Evolutionary conservation across 1,284 basidiomycete species (phyloP).

Genomic region (Tilletia setariae): DNA sequence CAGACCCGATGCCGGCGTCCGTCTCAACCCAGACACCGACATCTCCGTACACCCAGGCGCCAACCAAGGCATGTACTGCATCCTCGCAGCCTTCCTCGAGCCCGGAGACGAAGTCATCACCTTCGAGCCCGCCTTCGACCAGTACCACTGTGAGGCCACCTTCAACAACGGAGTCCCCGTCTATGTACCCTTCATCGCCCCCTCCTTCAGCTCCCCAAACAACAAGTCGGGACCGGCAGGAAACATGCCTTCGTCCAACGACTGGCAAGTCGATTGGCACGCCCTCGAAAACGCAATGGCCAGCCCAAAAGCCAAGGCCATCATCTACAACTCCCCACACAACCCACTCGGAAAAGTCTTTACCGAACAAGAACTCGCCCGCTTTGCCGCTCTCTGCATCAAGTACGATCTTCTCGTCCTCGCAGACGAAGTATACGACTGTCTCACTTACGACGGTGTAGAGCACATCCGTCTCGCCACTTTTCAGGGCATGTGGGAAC

Average conservation of each 20-base stretch:
- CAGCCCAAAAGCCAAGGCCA: slow-evolving; percentile 79
- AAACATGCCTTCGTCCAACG: slow-evolving; percentile 38
- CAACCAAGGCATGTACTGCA: slow-evolving; percentile 57
- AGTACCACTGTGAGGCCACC: slow-evolving; percentile 66
- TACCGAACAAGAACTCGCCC: slow-evolving; percentile 72
- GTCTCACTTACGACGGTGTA: slow-evolving; percentile 79
- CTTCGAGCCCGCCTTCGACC: slow-evolving; percentile 93
- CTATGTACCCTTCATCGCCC: slow-evolving; percentile 90
- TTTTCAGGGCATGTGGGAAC: slow-evolving; percentile 82
- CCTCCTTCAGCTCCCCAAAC: slow-evolving; percentile 45
- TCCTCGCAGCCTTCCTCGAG: slow-evolving; percentile 39
- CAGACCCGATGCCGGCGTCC: slow-evolving; percentile 58
- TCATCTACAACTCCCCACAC: slow-evolving; percentile 68
- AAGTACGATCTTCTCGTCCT: slow-evolving; percentile 90
- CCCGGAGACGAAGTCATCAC: slow-evolving; percentile 88
- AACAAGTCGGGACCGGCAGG: slow-evolving; percentile 21
- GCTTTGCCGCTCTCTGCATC: slow-evolving; percentile 79
- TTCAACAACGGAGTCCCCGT: slow-evolving; percentile 72
- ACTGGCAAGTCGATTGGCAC: slow-evolving; percentile 62
- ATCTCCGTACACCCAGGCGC: slow-evolving; percentile 93
- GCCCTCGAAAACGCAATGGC: slow-evolving; percentile 72
- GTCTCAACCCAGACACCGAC: slow-evolving; percentile 78
- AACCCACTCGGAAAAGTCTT: slow-evolving; percentile 80
- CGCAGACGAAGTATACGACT: slow-evolving; percentile 92
- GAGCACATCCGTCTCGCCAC: slow-evolving; percentile 88